Conservation (phyloP, 768 basidiomycete species). For the Chlorophyllum brunneum region DNA sequence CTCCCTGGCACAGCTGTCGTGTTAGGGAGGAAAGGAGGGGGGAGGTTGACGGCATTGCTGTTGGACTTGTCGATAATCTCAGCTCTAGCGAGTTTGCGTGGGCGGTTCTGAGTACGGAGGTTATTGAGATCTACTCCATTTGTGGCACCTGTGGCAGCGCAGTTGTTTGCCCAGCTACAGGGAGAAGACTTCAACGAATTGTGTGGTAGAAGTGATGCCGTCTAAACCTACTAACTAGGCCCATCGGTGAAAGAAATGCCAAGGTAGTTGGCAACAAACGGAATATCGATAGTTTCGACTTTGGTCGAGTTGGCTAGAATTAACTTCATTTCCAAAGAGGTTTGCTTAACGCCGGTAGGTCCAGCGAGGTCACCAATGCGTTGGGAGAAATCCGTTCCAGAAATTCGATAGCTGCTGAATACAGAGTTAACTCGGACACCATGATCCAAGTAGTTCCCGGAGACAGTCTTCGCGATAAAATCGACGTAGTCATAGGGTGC, state of each 20-base stretch:
- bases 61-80: slow-evolving; percentile 41
- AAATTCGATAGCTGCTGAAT: slow-evolving; percentile 54
- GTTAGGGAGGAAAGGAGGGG: slow-evolving; percentile 43
- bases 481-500: slow-evolving; percentile 54
- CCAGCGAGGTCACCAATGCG: slow-evolving; percentile 55
- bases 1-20: slow-evolving; percentile 42
- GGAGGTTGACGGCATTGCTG: slow-evolving; percentile 39
- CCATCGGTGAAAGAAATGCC: slow-evolving; percentile 48
- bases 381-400: slow-evolving; percentile 47
- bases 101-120: background rate
- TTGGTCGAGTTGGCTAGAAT: slow-evolving; percentile 42
- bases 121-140: slow-evolving; percentile 46
- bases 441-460: slow-evolving; percentile 62
- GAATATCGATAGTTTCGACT: slow-evolving; percentile 46
- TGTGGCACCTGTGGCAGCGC: slow-evolving; percentile 44
- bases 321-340: slow-evolving; percentile 44
- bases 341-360: slow-evolving; percentile 42
- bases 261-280: slow-evolving; percentile 45
- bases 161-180: slow-evolving; percentile 63
- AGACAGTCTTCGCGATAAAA: slow-evolving; percentile 51
- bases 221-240: slow-evolving; percentile 50
- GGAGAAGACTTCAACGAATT: no score
- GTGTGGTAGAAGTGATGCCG: no score
- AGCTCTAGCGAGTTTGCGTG: slow-evolving; percentile 28
- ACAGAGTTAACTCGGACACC: slow-evolving; percentile 61